Base-by-base conservation (phyloP, 2,329 filamentous ascomycete genomes). In the Cladosporium sp. region DNA sequence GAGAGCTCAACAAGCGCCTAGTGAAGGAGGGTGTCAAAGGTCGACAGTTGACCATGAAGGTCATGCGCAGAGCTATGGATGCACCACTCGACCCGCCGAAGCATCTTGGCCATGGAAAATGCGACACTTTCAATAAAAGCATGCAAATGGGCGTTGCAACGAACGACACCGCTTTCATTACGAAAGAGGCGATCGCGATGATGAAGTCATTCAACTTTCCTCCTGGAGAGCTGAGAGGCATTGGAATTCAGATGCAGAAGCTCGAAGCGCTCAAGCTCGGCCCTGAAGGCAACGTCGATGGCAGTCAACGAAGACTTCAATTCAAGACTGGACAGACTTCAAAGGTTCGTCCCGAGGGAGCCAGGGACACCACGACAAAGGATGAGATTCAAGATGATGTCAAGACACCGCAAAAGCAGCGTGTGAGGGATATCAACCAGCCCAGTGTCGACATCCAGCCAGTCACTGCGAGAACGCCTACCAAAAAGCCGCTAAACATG, bases 161-260 rank as follows among this genome's bases (percentile, higher is more conserved):
- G 0, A 86, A 94, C 63, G 78, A 82, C 45, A 78, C 80, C 22
- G 80, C 85, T 22, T 67, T 80, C 1, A 78, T 97, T 33, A 83
- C 83, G 0, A 90, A 86, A 62, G 91, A 97, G 67, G 87, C 90
- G 0, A 75, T 95, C n/a, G 84, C 85, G 0, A 86, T 96, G 45
- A 70, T 98, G 49, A 84, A 86, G 48, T 84, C 85, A 2, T 92
- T 88, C 66, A 84, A 80, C 19, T 89, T 97, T 60, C 88, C 86
- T 2, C 89, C 93, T 0, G 93, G 92, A 8, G 93, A 98, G 64
- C 76, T 98, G n/a, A 81, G 93, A 61, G 93, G 93, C 0, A 75
- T 98, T 8, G 93, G 93, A 0, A 80, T 97, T 1, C 92, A 96
- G 64, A 86, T 97, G 82, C 93, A 90, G 12, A 96, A 90, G 66